Evolutionary conservation across 106 monocot species (phyloP).

Genomic region (Alisma plantagoaquatica): DNA sequence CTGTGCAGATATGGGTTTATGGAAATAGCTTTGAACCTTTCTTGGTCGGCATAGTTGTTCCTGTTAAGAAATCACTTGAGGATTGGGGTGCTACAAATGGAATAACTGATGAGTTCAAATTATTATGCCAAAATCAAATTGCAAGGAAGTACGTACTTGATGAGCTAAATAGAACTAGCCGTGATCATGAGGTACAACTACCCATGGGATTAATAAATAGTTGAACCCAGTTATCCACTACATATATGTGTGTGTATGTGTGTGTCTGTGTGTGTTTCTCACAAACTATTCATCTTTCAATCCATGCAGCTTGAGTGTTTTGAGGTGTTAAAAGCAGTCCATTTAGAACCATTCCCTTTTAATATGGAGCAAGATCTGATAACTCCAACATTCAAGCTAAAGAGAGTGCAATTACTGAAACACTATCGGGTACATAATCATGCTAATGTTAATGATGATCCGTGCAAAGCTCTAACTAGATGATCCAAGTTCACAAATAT

Average conservation of each 20-base stretch:
- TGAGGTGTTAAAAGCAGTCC: slow-evolving; percentile 64
- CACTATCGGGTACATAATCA: slow-evolving; percentile 80
- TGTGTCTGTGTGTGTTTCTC: neutral
- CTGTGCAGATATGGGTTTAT: slow-evolving; percentile 89
- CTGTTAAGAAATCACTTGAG: slow-evolving; percentile 49
- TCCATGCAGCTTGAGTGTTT: slow-evolving; percentile 56
- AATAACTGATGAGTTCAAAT: slow-evolving; percentile 27
- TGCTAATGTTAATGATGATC: too few relatives aligned
- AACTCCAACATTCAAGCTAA: slow-evolving; percentile 76
- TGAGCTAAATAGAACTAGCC: slow-evolving; percentile 47
- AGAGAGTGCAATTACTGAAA: slow-evolving; percentile 67
- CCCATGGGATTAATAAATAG: neutral
- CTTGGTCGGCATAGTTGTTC: slow-evolving; percentile 59
- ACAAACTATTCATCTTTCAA: neutral
- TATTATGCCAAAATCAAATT: slow-evolving; percentile 44
- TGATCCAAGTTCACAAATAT: too few relatives aligned
- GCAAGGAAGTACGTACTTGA: slow-evolving; percentile 47
- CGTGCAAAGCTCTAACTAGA: too few relatives aligned
- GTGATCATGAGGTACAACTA: slow-evolving; percentile 38
- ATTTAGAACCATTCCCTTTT: slow-evolving; percentile 70
- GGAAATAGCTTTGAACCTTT: slow-evolving; percentile 74
- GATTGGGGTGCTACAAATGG: slow-evolving; percentile 55
- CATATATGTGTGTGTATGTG: neutral
- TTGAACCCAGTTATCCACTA: neutral
- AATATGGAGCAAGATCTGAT: slow-evolving; percentile 68